Percentiles rank a stretch among this genome's conserved stretches.
Conservation (phyloP, 2,329 filamentous ascomycete species). For the Passalora sequoiae region DNA sequence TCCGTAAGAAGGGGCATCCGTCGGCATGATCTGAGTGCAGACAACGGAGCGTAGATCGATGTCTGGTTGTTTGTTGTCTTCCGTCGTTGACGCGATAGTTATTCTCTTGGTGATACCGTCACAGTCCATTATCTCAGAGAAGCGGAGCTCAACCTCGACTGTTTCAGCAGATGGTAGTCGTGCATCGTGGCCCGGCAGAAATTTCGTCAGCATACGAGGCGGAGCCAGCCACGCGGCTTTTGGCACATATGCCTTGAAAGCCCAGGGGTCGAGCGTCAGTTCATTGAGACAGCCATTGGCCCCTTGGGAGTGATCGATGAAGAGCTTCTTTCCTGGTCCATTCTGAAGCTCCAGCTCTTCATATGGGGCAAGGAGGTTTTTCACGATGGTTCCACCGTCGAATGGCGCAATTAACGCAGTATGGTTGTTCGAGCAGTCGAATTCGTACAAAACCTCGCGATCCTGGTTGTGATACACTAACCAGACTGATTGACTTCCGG, state of each 20-base stretch:
- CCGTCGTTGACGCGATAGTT: slow-evolving; percentile 48
- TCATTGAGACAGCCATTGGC: slow-evolving; percentile 51
- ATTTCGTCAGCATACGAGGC: slow-evolving; percentile 54
- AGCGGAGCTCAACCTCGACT: slow-evolving; percentile 54
- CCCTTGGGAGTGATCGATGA: slow-evolving; percentile 41
- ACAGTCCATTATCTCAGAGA: slow-evolving; percentile 57
- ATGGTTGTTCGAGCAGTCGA: slow-evolving; percentile 48
- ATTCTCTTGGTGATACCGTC: slow-evolving; percentile 47
- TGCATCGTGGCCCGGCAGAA: slow-evolving; percentile 55
- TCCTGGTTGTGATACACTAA: slow-evolving; percentile 46
- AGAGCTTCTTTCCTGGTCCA: slow-evolving; percentile 17
- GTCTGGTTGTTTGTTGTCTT: slow-evolving; percentile 39
- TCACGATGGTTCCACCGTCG: slow-evolving; percentile 48
- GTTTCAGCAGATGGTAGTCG: slow-evolving; percentile 50
- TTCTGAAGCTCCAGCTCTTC: slow-evolving; percentile 48
- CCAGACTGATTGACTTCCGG: slow-evolving; percentile 37
- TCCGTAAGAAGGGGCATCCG: slow-evolving; percentile 5
- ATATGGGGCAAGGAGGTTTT: slow-evolving; percentile 57
- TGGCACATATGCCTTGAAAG: slow-evolving; percentile 55
- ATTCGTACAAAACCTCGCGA: slow-evolving; percentile 47
- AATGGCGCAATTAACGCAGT: slow-evolving; percentile 52
- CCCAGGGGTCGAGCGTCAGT: slow-evolving; percentile 50
- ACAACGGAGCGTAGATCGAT: slow-evolving; percentile 42
- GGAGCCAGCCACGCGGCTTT: slow-evolving; percentile 45
- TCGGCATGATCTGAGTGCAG: slow-evolving; percentile 35